Evolutionary conservation across 75 land plant genomes (phyloP), one percentile per base, ranked within the genome.

Genomic region (Pinus albicaulis): DNA sequence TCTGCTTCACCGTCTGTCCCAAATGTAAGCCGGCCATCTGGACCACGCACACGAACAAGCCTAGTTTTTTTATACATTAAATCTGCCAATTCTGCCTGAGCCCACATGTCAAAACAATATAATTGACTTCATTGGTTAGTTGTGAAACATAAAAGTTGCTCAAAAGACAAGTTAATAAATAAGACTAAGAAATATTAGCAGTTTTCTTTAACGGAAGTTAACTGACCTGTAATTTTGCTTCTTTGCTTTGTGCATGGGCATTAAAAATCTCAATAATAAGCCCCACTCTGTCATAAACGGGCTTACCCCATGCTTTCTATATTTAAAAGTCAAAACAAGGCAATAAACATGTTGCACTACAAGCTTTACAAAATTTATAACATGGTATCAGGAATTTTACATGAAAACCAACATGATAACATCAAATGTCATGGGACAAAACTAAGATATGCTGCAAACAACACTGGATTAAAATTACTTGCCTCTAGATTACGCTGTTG

Each of bases 401-500:
- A 73, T 2, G 4, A 62, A 73, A 73, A 12, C 4, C 68, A 57
- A 58, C 24, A 68, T 3, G n/a, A 15, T 38, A 68, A 38, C 44
- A 38, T 44, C 41, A 20, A 28, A 20, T 3, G 24, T 68, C 19
- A 13, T 36, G 24, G n/a, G 11, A 68, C 48, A 38, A 68, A 68
- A 68, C 23, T 41, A 23, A 38, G n/a, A 24, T 36, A 11, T 68
- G 24, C 14, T 38, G 10, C 31, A 17, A 68, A 68, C 23, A 68
- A 41, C 24, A 41, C 71, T 44, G 41, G 34, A 68, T 44, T 68
- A 68, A 57, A 26, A 66, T 52, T 26, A 79, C 87, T 73, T 86
- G 58, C 99, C 98, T 97, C 99, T 57, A 97, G 86, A 80, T 94
- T 97, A 12, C 99, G 77, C 69, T 97, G 99, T 77, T 97, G 99